Base-by-base conservation (phyloP, 2,329 filamentous ascomycete genomes). In the Phaeosphaeriaceae sp. region DNA sequence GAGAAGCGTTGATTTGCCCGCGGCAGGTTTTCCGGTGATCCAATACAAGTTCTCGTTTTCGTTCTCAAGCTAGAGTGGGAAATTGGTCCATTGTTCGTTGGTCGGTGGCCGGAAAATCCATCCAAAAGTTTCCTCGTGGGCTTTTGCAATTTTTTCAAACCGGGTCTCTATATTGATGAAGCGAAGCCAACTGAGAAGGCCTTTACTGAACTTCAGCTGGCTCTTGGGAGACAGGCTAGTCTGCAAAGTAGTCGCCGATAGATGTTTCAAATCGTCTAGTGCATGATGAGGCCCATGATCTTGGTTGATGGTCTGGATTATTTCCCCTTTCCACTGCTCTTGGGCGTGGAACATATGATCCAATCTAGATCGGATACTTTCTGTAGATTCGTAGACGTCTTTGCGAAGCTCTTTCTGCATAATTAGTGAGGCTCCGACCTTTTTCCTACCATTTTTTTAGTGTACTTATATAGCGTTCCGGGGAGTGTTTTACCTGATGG, bases 1-100 rank as follows among this genome's bases (percentile, higher is more conserved):
- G 73, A 80, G 77, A n/a, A 80, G 48, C 0, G 76, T 79, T 0
- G 76, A 78, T 47, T 80, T 79, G 9, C 77, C 78, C n/a, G 75
- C 75, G 0, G 77, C 77, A 1, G 76, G 71, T 37, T 77, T 79
- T 2, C 77, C 78, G 21, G 66, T 71, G n/a, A 79, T 71, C 70
- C 74, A 61, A 21, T 60, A 61, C 13, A 61, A 35, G 16, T 42
- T 46, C 18, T 36, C 28, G 12, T 42, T 21, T 13, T 48, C 16
- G 11, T 34, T 21, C 17, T 21, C 12, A 15, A 59, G 48, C 58
- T 56, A 59, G 1, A 43, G 33, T 9, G 37, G 11, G 28, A 54
- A 59, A 34, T 39, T 42, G 5, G 42, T 30, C 52, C 54, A 54
- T 28, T 28, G 12, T 6, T 28, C 16, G 7, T 41, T 21, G 5